Evolutionary conservation across 441 rosid species (phyloP).

Genomic region (Gossypium davidsonii): DNA sequence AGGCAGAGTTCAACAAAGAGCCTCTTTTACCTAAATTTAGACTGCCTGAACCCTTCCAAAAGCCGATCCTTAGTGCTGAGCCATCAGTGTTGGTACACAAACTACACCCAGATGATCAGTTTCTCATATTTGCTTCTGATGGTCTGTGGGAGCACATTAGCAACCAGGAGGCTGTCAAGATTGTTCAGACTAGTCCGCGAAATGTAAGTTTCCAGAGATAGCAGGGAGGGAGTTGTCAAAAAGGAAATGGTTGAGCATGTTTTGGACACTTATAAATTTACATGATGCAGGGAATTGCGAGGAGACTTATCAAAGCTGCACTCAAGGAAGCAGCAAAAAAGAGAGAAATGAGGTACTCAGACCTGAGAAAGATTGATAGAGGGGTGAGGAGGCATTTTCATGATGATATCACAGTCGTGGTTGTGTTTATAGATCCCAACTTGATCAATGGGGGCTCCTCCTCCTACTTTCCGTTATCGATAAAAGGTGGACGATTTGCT

Average conservation of each 20-base stretch:
- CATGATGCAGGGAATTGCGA: slow-evolving; percentile 42
- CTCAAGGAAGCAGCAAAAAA: slow-evolving; percentile 55
- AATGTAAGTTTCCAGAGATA: slow-evolving; percentile 29
- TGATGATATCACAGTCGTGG: slow-evolving; percentile 45
- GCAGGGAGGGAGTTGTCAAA: not conserved
- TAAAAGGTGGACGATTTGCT: slow-evolving; percentile 1
- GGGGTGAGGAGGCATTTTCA: slow-evolving; percentile 68
- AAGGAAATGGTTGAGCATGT: slow-evolving; percentile 3
- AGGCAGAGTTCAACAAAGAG: slow-evolving; percentile 56
- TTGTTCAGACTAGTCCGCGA: slow-evolving; percentile 40
- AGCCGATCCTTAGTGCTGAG: slow-evolving; percentile 46
- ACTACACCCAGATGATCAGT: slow-evolving; percentile 43
- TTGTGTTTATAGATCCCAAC: slow-evolving; percentile 32
- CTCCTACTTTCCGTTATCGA: slow-evolving; percentile 18
- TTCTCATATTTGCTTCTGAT: slow-evolving; percentile 56
- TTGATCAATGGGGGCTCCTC: slow-evolving; percentile 5
- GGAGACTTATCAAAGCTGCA: slow-evolving; percentile 48
- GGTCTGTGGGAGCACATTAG: slow-evolving; percentile 69
- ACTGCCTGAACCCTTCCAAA: slow-evolving; percentile 31
- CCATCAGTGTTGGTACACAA: slow-evolving; percentile 41
- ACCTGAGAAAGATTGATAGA: slow-evolving; percentile 40
- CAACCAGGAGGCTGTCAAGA: slow-evolving; percentile 47
- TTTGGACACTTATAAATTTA: not conserved
- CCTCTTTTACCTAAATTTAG: slow-evolving; percentile 43
- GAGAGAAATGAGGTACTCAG: slow-evolving; percentile 63